Evolutionary conservation across 225 moss, liverwort and hornwort genomes (phyloP).

Genomic region (Bryum argenteum): DNA sequence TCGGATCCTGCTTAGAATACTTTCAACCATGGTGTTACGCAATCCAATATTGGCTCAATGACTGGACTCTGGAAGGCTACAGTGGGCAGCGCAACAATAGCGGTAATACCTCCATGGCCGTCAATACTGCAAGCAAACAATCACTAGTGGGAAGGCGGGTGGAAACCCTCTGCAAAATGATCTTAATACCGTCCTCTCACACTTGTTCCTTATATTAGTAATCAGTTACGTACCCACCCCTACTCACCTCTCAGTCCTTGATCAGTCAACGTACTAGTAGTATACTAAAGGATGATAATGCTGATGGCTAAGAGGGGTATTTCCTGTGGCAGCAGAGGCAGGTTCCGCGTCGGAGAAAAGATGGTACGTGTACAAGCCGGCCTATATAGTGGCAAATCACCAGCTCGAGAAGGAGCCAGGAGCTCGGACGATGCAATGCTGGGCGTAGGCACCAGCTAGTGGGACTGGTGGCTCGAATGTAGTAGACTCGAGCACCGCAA

Average conservation of each 20-base stretch:
- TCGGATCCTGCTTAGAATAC: constrained; percentile 85
- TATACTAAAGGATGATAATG: no score
- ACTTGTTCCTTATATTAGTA: neutral
- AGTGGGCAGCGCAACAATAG: constrained; percentile 70
- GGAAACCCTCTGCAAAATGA: constrained; percentile 76
- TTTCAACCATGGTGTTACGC: constrained; percentile 64
- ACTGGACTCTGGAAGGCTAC: constrained; percentile 98
- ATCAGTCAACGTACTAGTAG: no score
- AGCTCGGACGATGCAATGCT: constrained; percentile 56
- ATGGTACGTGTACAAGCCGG: constrained; percentile 87
- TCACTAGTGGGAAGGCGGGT: constrained; percentile 82
- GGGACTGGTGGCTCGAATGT: constrained; percentile 49
- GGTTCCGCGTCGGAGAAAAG: constrained; percentile 57
- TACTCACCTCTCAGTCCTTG: no score
- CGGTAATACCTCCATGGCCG: constrained; percentile 37
- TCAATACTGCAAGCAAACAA: constrained; percentile 63
- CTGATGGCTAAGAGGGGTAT: neutral
- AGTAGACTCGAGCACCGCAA: constrained; percentile 44
- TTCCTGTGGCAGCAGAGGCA: constrained; percentile 33
- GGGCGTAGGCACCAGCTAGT: constrained; percentile 48
- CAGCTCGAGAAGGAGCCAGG: constrained; percentile 36
- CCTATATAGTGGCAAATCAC: constrained; percentile 77
- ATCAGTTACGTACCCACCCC: neutral
- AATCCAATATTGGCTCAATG: constrained; percentile 53
- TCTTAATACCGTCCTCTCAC: constrained; percentile 38